Conservation (phyloP, 306 rosid genomes). For the Mimosa pudica region DNA sequence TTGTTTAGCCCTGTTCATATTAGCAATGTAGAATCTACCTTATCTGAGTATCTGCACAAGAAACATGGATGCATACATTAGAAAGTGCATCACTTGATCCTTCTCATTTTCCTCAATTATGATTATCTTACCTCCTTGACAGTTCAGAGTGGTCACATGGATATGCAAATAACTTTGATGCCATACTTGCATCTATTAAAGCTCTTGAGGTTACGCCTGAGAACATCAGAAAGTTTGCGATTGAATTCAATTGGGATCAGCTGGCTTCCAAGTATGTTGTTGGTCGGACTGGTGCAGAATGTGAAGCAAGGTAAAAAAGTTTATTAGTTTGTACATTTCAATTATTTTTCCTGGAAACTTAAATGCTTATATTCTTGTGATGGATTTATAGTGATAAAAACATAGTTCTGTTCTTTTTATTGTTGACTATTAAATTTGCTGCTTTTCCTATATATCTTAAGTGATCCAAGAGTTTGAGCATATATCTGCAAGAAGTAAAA, state of each 20-base stretch:
- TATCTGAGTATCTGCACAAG: not conserved
- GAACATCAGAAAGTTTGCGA: conserved; percentile 62
- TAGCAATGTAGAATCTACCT: not conserved
- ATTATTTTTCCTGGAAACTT: not conserved
- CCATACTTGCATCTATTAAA: conserved; percentile 57
- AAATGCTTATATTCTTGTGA: not conserved
- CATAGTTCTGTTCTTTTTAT: conserved; percentile 16
- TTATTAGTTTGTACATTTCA: conserved; percentile 18
- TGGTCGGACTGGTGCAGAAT: conserved; percentile 83
- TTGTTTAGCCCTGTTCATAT: not conserved
- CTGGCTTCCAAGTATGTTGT: conserved; percentile 72
- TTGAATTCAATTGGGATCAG: conserved; percentile 82
- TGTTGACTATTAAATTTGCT: conserved; percentile 12
- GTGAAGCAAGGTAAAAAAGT: conserved; percentile 80
- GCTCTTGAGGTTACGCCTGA: conserved; percentile 60
- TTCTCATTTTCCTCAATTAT: conserved; percentile 21
- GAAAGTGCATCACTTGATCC: conserved; percentile 23
- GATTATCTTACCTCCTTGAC: conserved; percentile 28
- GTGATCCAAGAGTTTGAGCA: not conserved
- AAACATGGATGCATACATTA: not conserved
- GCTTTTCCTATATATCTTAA: not conserved
- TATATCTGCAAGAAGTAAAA: too few species aligned
- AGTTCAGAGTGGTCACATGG: conserved; percentile 52
- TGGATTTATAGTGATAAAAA: conserved; percentile 16
- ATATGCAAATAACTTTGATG: conserved; percentile 60